A percentile compares a stretch with the other conserved stretches of the same genome.
Evolutionary conservation across 2,329 filamentous ascomycete species (phyloP).

Genomic region (Aspergillus spinulosporus): DNA sequence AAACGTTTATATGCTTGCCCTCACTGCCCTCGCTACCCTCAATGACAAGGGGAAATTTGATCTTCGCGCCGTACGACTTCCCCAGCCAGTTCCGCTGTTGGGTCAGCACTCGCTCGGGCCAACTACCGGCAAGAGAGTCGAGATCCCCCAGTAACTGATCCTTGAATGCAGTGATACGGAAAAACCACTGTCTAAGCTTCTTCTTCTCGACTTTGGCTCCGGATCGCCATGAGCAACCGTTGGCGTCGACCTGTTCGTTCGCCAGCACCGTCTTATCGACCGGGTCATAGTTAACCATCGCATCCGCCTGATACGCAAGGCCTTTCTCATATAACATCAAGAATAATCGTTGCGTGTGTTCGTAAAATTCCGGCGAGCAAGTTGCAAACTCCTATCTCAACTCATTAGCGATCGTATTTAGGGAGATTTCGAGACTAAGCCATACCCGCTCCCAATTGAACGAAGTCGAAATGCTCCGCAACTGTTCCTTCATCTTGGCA

Average conservation of each 20-base stretch:
- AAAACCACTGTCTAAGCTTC: slow-evolving; percentile 84
- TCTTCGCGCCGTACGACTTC: slow-evolving; percentile 69
- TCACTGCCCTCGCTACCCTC: slow-evolving; percentile 25
- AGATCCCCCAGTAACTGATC: slow-evolving; percentile 71
- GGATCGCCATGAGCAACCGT: slow-evolving; percentile 82
- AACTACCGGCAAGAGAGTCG: slow-evolving; percentile 64
- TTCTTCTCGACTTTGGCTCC: slow-evolving; percentile 80
- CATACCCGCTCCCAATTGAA: slow-evolving; percentile 83
- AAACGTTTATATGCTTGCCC: slow-evolving; percentile 62
- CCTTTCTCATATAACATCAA: slow-evolving; percentile 71
- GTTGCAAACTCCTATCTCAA: slow-evolving; percentile 71
- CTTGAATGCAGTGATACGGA: slow-evolving; percentile 77
- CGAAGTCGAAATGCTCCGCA: slow-evolving; percentile 73
- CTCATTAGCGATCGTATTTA: slow-evolving; percentile 14
- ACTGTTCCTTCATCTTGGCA: slow-evolving; percentile 77
- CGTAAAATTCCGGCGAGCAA: slow-evolving; percentile 82
- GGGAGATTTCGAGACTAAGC: slow-evolving; percentile 19
- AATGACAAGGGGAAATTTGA: slow-evolving; percentile 66
- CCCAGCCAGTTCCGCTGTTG: slow-evolving; percentile 92
- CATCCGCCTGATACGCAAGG: slow-evolving; percentile 79
- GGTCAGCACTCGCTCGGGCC: slow-evolving; percentile 78
- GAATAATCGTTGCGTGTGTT: slow-evolving; percentile 85
- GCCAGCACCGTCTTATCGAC: slow-evolving; percentile 86
- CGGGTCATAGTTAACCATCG: slow-evolving; percentile 86
- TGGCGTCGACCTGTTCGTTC: slow-evolving; percentile 89